Evolutionary conservation across 2,329 filamentous ascomycete genomes (phyloP).

Genomic region (Coccinonectria pachysandricola): DNA sequence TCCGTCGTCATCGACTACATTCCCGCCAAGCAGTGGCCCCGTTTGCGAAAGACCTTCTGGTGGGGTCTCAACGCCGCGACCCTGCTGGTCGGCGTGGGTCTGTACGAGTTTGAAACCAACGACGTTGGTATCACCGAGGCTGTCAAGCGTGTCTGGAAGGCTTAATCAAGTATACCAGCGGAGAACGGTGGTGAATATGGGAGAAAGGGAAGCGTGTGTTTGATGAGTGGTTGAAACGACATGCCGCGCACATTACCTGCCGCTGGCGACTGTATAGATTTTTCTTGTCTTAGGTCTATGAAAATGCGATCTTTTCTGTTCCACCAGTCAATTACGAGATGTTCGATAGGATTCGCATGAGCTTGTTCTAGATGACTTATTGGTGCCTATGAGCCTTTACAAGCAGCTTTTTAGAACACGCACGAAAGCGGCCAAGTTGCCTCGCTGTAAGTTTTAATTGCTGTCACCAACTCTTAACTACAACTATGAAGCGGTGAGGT

Average conservation of each 20-base stretch:
- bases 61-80: slow-evolving; percentile 77
- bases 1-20: slow-evolving; percentile 87
- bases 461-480: too few relatives aligned
- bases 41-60: slow-evolving; percentile 52
- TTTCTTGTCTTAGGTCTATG: slow-evolving; percentile 3
- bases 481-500: too few relatives aligned
- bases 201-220: background rate
- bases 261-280: slow-evolving; percentile 20
- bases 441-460: too few relatives aligned
- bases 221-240: slow-evolving; percentile 8
- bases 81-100: slow-evolving; percentile 69
- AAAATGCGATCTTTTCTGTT: too few relatives aligned
- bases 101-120: slow-evolving; percentile 99
- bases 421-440: too few relatives aligned
- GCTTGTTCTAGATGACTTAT: too few relatives aligned
- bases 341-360: too few relatives aligned
- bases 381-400: too few relatives aligned
- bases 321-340: too few relatives aligned
- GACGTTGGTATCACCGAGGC: slow-evolving; percentile 90
- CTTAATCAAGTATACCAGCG: too few relatives aligned
- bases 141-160: slow-evolving; percentile 81
- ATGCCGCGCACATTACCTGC: slow-evolving; percentile 14
- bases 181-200: slow-evolving; percentile 3
- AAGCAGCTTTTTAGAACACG: too few relatives aligned
- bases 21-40: slow-evolving; percentile 59